Evolutionary conservation across 176 grass and related monocot species (phyloP), one percentile per base, ranked within the genome.

Genomic region (Thinopyrum elongatum): DNA sequence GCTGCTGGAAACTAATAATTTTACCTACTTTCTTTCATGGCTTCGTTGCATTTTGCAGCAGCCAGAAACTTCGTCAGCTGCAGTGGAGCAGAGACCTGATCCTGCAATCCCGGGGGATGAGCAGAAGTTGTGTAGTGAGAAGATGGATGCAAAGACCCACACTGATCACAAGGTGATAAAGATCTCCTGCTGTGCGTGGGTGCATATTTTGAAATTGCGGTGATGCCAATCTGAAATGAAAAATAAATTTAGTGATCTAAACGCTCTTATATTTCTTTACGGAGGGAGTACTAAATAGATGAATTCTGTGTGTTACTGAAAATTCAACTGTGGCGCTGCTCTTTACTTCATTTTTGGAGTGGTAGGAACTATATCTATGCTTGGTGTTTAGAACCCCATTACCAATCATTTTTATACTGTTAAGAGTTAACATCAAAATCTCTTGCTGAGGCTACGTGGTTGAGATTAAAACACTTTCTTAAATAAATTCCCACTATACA

Each of bases 241-340:
- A 70, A 42, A 72, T 72, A 42, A 42, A 72, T 72, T 72, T 22
- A n/a, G n/a, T n/a, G n/a, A n/a, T n/a, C n/a, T n/a, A n/a, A n/a
- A n/a, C n/a, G n/a, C n/a, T n/a, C n/a, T n/a, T n/a, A n/a, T n/a
- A n/a, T n/a, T n/a, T n/a, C n/a, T n/a, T n/a, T n/a, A n/a, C n/a
- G n/a, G n/a, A n/a, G n/a, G n/a, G n/a, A n/a, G n/a, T n/a, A 72
- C 3, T 8, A 69, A 11, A 69, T 36, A 36, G 35, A 39, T 41
- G 21, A 39, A 71, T 23, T 69, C 16, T 8, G 8, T 17, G 19
- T 34, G 30, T 35, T 33, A 36, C 31, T 69, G 31, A 36, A 69
- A 69, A 69, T 36, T 2, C 31, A 22, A 5, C 17, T 3, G 21
- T 0, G 8, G 8, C 21, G 8, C 4, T 35, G 30, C 31, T 69